Evolutionary conservation across 75 land plant genomes (phyloP).

Genomic region (Cupressus sempervirens): DNA sequence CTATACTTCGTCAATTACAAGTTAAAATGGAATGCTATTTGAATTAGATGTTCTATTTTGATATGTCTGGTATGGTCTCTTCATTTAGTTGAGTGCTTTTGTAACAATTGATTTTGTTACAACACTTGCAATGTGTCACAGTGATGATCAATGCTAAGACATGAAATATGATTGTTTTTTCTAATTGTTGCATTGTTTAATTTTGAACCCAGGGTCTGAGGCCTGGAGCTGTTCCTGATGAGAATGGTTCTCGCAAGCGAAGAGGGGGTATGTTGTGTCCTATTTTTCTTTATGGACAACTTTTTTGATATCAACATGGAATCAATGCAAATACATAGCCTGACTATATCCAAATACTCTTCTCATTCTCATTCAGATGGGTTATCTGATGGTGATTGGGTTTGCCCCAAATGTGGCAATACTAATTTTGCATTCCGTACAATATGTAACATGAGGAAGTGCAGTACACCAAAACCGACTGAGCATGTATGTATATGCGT

Average conservation of each 20-base stretch:
- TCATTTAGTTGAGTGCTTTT: too few relatives aligned
- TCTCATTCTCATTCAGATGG: constrained; percentile 43
- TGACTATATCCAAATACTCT: background rate
- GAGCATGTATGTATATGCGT: background rate
- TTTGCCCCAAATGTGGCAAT: constrained; percentile 97
- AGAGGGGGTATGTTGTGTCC: constrained; percentile 33
- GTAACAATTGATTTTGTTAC: background rate
- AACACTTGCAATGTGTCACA: background rate
- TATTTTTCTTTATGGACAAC: background rate
- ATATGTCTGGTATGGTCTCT: background rate
- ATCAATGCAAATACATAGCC: background rate
- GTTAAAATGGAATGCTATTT: background rate
- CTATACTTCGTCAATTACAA: background rate
- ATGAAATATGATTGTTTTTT: background rate
- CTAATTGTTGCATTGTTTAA: background rate
- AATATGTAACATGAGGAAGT: constrained; percentile 96
- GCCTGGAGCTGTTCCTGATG: constrained; percentile 52
- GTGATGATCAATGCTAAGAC: background rate
- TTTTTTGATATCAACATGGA: background rate
- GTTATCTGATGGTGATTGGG: constrained; percentile 90
- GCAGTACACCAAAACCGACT: constrained; percentile 83
- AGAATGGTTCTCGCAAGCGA: constrained; percentile 64
- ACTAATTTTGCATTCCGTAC: constrained; percentile 89
- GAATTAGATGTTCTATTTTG: background rate
- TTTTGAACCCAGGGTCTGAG: constrained; percentile 44